Base-by-base conservation (phyloP, 2,329 filamentous ascomycete species). In the Fusarium ambrosium region DNA sequence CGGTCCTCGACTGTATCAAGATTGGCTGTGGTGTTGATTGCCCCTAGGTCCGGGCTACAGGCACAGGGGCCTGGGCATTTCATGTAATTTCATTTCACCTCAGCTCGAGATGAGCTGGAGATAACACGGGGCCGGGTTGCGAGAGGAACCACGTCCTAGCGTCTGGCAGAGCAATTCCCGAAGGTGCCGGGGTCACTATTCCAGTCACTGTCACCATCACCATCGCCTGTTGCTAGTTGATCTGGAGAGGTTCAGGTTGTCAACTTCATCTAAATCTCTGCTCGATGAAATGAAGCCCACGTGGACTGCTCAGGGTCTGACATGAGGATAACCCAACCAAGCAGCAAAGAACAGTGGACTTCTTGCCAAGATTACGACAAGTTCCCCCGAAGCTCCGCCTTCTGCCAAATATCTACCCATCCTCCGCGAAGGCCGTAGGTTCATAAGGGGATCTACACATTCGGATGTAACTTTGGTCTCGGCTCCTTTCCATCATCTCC, bases 11-110 rank as follows among this genome's bases (percentile, higher is more conserved):
- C 53, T 67, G 37, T 45, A 51, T 64, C 60, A 59, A 65, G 58
- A 58, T 66, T 51, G 51, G 45, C 41, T 11, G 20, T 56, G 45
- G 39, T 27, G 24, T 62, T 48, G 45, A n/a, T 58, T 51, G 32
- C 72, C 72, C 72, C 69, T 72, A 55, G 34, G 71, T 59, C 64
- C 59, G 60, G 56, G 70, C 64, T 75, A 37, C 71, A 69, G 58
- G 69, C 62, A 62, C 22, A 39, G 29, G 36, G 48, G 58, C 62
- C 45, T 67, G 18, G 27, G 27, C 64, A 61, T 59, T 67, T 77
- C 66, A 71, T 76, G 74, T 75, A 41, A 74, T 71, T 64, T 59
- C 27, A 39, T 39, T 56, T 56, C 32, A 43, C 37, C 45, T 69
- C 68, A 67, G 39, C 41, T 64, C 58, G 62, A 68, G 56, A 67